Evolutionary conservation across 805 yeast species (phyloP), one percentile per base, ranked within the genome.

Genomic region (Zygosaccharomyces lentus): DNA sequence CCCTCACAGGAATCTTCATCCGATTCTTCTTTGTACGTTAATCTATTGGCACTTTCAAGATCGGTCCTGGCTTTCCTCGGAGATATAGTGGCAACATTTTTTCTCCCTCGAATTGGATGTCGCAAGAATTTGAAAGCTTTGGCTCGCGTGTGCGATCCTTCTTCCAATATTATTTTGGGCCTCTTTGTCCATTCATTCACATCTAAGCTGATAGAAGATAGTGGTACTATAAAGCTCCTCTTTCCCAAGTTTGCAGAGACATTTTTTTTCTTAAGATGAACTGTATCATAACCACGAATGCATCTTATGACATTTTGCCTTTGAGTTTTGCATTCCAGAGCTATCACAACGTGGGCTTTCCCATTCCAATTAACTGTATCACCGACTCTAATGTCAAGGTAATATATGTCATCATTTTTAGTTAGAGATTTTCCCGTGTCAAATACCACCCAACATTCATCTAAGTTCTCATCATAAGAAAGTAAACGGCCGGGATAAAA

Each of bases 231-330:
- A 10, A 60, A 45, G 6, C 41, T 43, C 12, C 53, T 45, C 13
- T 58, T 58, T 1, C 50, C 50, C 12, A 59, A 38, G 9, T 39
- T 37, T 9, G 59, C 59, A 24, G 56, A 55, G 13, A 47, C 49
- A 31, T 47, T 57, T 19, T 61, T 51, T 38, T 58, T 65, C 48
- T 56, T 66, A 6, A 71, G 62, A 50, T 66, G 64, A 2, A 80
- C 75, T 0, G 71, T 66, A 56, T 81, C 80, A 55, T 68, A 82
- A 0, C 89, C 89, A 51, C 88, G 66, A 46, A 80, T 69, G 57
- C 88, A 82, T 40, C 70, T 62, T 6, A 82, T 71, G 0, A 52
- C 51, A 13, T 59, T 54, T 7, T 49, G 50, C 6, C 61, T 55
- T 1, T 53, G 47, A 3, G 43, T 8, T 8, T 37, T 41, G 45